phyloP scores from a whole-genome alignment of 2,329 filamentous ascomycete genomes.

The Fusarium paranaense region DNA sequence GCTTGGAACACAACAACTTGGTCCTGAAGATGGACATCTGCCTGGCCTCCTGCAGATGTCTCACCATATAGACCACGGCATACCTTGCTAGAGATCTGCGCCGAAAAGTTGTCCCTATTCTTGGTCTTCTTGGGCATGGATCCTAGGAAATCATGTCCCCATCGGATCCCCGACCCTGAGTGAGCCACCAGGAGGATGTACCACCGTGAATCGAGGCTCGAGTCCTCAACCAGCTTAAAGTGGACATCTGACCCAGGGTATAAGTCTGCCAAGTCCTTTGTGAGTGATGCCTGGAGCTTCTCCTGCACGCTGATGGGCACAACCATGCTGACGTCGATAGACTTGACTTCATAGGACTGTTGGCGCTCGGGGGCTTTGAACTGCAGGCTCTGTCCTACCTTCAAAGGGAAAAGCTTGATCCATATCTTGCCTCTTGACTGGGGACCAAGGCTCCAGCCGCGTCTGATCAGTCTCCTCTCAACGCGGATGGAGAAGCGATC shows the following conservation, averaged over 20 bases:
- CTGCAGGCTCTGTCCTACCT: conserved; percentile 51
- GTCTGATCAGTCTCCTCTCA: conserved; percentile 56
- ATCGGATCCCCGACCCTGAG: conserved; percentile 57
- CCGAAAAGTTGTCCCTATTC: conserved; percentile 45
- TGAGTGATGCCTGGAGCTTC: conserved; percentile 55
- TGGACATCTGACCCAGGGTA: conserved; percentile 59
- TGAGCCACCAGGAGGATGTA: conserved; percentile 69
- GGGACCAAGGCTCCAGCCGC: conserved; percentile 65
- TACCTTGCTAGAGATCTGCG: conserved; percentile 58
- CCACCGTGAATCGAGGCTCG: conserved; percentile 61
- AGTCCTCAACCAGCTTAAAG: conserved; percentile 63
- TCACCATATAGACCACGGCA: conserved; percentile 60
- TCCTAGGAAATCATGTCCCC: conserved; percentile 60
- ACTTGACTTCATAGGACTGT: conserved; percentile 52
- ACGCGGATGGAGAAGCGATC: conserved; percentile 61
- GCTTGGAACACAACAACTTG: conserved; percentile 72
- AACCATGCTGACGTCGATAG: conserved; percentile 64
- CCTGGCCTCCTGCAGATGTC: conserved; percentile 56
- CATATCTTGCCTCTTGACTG: conserved; percentile 55
- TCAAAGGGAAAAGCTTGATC: conserved; percentile 54
- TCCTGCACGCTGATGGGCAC: conserved; percentile 58
- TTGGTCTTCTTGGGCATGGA: conserved; percentile 56
- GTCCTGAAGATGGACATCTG: conserved; percentile 70
- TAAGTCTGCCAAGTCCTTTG: conserved; percentile 52
- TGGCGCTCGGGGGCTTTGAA: conserved; percentile 46